Evolutionary conservation across 139 green algal genomes (phyloP).

Genomic region (Haematococcus sp.): DNA sequence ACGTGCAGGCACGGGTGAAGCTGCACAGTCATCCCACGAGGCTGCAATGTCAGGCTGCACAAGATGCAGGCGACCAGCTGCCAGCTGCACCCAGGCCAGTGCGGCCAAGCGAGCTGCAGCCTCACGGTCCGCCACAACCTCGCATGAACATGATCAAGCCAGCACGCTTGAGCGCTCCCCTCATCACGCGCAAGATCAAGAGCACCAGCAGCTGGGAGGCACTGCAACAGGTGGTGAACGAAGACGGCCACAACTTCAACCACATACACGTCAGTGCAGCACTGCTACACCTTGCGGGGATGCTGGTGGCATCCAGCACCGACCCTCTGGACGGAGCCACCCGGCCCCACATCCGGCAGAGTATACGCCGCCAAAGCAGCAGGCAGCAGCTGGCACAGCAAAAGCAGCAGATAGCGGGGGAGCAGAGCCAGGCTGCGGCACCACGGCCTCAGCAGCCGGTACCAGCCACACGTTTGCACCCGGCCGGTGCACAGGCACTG

Average conservation of each 20-base stretch:
- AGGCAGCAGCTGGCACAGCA: conserved; percentile 1
- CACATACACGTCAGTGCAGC: conserved; percentile 6
- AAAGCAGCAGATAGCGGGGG: neutral
- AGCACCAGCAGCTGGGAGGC: neutral
- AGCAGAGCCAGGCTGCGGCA: neutral
- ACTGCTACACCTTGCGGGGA: neutral
- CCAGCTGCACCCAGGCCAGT: too few relatives aligned
- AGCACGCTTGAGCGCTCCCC: neutral
- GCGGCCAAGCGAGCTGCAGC: too few relatives aligned
- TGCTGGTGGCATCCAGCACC: neutral
- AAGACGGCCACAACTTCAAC: conserved; percentile 5
- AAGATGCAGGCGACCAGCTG: too few relatives aligned
- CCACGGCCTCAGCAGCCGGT: too few relatives aligned
- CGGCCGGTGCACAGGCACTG: neutral
- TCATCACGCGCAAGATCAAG: conserved; percentile 12
- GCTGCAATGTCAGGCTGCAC: too few relatives aligned
- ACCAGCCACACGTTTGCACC: neutral
- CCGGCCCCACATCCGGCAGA: neutral
- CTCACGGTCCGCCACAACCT: too few relatives aligned
- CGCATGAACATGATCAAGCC: conserved; percentile 7
- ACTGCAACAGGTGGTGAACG: neutral
- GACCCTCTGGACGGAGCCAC: too few relatives aligned
- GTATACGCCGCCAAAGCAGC: neutral
- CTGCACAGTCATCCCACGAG: neutral
- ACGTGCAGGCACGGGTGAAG: neutral